These are phyloP conservation scores for Arxiozyma slooffiae DNA, from an alignment of 1,139 yeast species.

Conservation along the genomic window DNA sequence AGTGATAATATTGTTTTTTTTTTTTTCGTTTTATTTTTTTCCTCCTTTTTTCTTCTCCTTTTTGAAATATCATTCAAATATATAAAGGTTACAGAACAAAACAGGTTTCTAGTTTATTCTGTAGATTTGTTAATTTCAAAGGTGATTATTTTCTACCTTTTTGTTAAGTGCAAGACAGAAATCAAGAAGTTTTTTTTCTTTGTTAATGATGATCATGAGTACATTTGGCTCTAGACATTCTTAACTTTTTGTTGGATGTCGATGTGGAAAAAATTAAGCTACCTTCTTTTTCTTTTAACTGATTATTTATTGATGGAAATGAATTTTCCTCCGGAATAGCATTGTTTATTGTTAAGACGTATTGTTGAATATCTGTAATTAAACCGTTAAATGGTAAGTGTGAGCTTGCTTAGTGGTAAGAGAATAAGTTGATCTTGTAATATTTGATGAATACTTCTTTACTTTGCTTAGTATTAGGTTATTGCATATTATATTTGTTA, in stretches of 20 bases:
- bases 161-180: conserved; percentile 5
- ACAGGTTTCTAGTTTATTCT: background rate
- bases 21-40: too few species aligned
- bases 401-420: too few species aligned
- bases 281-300: conserved; percentile 48
- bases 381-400: background rate
- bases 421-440: background rate
- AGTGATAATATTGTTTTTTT: background rate
- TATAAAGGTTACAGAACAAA: background rate
- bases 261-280: conserved; percentile 85
- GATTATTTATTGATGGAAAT: conserved; percentile 11
- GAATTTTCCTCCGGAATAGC: background rate
- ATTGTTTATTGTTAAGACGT: background rate
- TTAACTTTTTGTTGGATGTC: conserved; percentile 34
- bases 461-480: too few species aligned
- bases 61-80: background rate
- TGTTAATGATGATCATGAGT: conserved; percentile 63
- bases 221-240: conserved; percentile 80
- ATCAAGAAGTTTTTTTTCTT: conserved; percentile 28
- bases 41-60: background rate
- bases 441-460: too few species aligned
- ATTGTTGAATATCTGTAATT: background rate
- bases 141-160: background rate
- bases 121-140: background rate
- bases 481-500: too few species aligned